Evolutionary conservation across 2,329 filamentous ascomycete species (phyloP).

Genomic region (Cladosporium cucumerinum): DNA sequence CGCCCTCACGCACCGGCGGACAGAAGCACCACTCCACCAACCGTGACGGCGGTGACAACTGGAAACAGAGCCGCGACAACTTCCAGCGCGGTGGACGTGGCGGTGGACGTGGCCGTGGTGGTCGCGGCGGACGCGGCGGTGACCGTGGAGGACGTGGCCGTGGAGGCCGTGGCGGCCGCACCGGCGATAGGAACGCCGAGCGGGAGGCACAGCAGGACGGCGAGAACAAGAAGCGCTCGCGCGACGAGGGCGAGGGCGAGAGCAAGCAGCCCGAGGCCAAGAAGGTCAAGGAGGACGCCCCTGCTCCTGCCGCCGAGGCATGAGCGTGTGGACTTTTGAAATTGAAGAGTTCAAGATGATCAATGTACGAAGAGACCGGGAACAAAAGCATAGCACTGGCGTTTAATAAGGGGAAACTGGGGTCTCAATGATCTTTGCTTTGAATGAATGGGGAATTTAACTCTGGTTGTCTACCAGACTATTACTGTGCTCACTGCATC

Average conservation of each 20-base stretch:
- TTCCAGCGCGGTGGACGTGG: conserved; percentile 23
- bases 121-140: conserved; percentile 20
- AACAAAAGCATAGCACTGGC: conserved; percentile 16
- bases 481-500: background rate
- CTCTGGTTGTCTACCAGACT: background rate
- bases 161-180: conserved; percentile 19
- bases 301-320: conserved; percentile 13
- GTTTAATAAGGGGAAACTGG: conserved; percentile 1
- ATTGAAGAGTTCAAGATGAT: background rate
- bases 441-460: background rate
- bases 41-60: conserved; percentile 32
- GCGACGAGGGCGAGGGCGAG: conserved; percentile 15
- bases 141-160: conserved; percentile 29
- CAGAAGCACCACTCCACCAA: conserved; percentile 38
- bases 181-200: conserved; percentile 20
- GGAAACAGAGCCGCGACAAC: conserved; percentile 24
- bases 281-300: conserved; percentile 22
- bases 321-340: background rate
- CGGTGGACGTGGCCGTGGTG: conserved; percentile 23
- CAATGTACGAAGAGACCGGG: conserved; percentile 3
- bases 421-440: conserved; percentile 7
- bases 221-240: conserved; percentile 8
- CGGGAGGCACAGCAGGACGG: conserved; percentile 18
- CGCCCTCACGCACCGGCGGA: conserved; percentile 30
- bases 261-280: conserved; percentile 19